Percentiles rank a stretch among this genome's conserved stretches.
These are phyloP conservation scores for Plenodomus tracheiphilus DNA, from an alignment of 2,329 filamentous ascomycete species.

Conservation along the genomic window DNA sequence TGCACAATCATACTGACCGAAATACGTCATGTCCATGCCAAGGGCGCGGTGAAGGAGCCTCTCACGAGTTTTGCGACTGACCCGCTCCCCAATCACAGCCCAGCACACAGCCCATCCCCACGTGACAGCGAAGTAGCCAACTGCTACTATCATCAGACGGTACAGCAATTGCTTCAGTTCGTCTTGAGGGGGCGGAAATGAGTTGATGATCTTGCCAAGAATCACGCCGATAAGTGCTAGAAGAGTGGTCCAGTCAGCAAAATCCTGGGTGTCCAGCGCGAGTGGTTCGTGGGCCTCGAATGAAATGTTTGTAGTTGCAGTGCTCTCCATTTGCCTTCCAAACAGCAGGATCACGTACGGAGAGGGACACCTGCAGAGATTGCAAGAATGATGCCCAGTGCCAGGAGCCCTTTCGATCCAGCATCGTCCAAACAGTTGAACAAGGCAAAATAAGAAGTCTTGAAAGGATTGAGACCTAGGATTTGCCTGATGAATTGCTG, in stretches of 20 bases:
- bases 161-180: conserved; percentile 47
- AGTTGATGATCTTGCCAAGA: conserved; percentile 54
- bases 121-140: conserved; percentile 55
- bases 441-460: conserved; percentile 54
- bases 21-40: conserved; percentile 57
- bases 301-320: neutral
- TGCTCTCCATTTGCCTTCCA: neutral
- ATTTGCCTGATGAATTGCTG: conserved; percentile 44
- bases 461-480: conserved; percentile 50
- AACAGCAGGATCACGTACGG: neutral
- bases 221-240: conserved; percentile 63
- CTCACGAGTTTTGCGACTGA: conserved; percentile 53
- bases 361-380: conserved; percentile 62
- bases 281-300: neutral
- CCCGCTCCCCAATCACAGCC: conserved; percentile 54
- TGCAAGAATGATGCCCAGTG: conserved; percentile 46
- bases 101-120: conserved; percentile 56
- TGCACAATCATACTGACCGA: conserved; percentile 21
- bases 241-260: neutral
- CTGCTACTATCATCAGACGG: conserved; percentile 51
- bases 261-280: neutral
- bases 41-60: conserved; percentile 53
- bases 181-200: conserved; percentile 53
- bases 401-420: conserved; percentile 43
- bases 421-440: conserved; percentile 50